Percentiles rank a stretch among this genome's conserved stretches.
Evolutionary conservation across 2,329 filamentous ascomycete genomes (phyloP).

Genomic region (Trichoderma aggressivum): DNA sequence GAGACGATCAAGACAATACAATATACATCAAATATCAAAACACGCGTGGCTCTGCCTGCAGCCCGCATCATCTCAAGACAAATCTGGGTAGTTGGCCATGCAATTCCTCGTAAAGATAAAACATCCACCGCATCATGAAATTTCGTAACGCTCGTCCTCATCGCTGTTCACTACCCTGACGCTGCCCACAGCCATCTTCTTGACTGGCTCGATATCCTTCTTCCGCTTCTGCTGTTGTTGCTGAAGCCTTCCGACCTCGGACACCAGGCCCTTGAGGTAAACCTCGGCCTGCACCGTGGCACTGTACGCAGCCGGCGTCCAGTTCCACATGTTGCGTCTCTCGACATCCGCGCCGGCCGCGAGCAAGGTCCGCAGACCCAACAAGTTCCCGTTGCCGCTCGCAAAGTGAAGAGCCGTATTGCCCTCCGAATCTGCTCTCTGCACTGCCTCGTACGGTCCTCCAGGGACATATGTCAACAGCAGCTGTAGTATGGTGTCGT

Average conservation of each 20-base stretch:
- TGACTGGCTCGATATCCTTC: slow-evolving; percentile 42
- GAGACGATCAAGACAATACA: neutral
- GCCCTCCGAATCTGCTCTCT: slow-evolving; percentile 64
- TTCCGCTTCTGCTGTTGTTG: slow-evolving; percentile 31
- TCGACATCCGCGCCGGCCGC: slow-evolving; percentile 74
- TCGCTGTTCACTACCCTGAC: slow-evolving; percentile 46
- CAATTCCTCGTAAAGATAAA: neutral
- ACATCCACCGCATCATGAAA: neutral
- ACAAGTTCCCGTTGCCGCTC: slow-evolving; percentile 73
- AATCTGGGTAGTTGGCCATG: neutral
- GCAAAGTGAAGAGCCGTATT: slow-evolving; percentile 88
- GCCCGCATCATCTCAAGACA: neutral
- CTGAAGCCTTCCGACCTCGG: slow-evolving; percentile 62
- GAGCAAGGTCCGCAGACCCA: slow-evolving; percentile 72
- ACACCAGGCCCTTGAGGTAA: slow-evolving; percentile 74
- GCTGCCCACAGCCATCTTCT: slow-evolving; percentile 35
- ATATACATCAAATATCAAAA: neutral
- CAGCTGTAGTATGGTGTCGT: slow-evolving; percentile 63
- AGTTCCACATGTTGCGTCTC: slow-evolving; percentile 70
- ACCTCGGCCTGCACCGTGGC: slow-evolving; percentile 80
- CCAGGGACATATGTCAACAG: slow-evolving; percentile 58
- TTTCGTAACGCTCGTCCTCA: slow-evolving; percentile 29
- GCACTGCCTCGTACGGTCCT: slow-evolving; percentile 52
- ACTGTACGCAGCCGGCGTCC: slow-evolving; percentile 81
- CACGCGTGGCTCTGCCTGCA: neutral